A percentile compares a stretch with the other conserved stretches of the same genome.
phyloP scores from a whole-genome alignment of 176 grass and related monocot species.

The Triticum turgidum region DNA sequence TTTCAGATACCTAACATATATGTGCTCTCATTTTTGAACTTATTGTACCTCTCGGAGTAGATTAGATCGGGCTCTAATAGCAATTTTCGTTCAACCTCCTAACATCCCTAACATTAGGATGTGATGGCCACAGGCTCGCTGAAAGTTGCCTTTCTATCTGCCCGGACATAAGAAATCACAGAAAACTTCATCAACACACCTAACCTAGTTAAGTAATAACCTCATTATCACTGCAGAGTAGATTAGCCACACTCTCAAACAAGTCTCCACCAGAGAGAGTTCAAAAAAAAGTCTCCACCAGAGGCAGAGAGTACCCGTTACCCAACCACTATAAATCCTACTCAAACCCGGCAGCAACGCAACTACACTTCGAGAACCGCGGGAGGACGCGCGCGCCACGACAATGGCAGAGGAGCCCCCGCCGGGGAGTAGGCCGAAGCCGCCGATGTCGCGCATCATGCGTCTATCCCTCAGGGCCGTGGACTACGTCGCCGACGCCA shows the following conservation, averaged over 20 bases:
- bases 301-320: background rate
- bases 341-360: background rate
- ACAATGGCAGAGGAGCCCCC: conserved; percentile 8
- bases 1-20: too few relatives aligned
- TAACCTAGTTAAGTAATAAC: too few relatives aligned
- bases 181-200: too few relatives aligned
- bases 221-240: background rate
- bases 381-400: background rate
- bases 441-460: conserved; percentile 58
- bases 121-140: too few relatives aligned
- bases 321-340: background rate
- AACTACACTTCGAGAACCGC: background rate
- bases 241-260: background rate
- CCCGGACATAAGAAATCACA: too few relatives aligned
- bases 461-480: conserved; percentile 36
- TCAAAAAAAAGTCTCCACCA: too few relatives aligned
- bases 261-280: background rate
- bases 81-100: too few relatives aligned
- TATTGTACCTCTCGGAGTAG: too few relatives aligned
- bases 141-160: too few relatives aligned
- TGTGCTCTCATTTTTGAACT: too few relatives aligned
- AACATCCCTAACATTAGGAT: too few relatives aligned
- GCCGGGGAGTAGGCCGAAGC: conserved; percentile 13
- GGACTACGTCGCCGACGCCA: conserved; percentile 43
- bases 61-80: too few relatives aligned